These are phyloP conservation scores for Anethum foeniculum DNA, from an alignment of 140 eudicot genomes.

Conservation along the genomic window DNA sequence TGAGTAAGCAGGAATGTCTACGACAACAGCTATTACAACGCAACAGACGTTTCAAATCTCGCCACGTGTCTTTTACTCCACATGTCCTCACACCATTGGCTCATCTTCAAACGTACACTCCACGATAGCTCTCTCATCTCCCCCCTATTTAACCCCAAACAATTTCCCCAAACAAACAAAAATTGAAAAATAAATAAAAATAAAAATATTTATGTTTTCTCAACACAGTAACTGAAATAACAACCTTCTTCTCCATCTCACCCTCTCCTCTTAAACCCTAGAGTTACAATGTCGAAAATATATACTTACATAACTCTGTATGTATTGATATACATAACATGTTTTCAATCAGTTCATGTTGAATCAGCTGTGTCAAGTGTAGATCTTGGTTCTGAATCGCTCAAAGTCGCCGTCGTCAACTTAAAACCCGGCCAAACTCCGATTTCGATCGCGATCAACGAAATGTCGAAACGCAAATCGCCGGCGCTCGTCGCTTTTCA, in stretches of 20 bases:
- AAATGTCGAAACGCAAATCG: constrained; percentile 94
- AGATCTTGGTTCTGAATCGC: constrained; percentile 95
- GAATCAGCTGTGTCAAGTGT: constrained; percentile 87
- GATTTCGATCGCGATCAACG: constrained; percentile 89
- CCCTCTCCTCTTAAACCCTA: constrained; percentile 24
- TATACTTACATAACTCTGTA: constrained; percentile 24
- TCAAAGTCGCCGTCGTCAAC: constrained; percentile 90
- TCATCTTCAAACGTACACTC: not conserved
- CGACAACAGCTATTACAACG: constrained; percentile 30
- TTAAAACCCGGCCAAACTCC: constrained; percentile 87
- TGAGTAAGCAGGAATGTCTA: not conserved
- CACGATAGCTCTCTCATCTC: constrained; percentile 24
- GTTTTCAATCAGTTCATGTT: constrained; percentile 26
- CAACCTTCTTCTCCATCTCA: not conserved
- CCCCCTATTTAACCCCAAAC: constrained; percentile 11
- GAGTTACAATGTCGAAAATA: constrained; percentile 10
- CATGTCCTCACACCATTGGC: constrained; percentile 35
- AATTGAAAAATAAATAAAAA: not conserved
- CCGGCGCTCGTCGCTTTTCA: constrained; percentile 76
- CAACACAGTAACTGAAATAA: not conserved
- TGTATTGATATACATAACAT: constrained; percentile 15
- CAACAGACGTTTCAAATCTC: constrained; percentile 27
- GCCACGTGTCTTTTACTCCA: constrained; percentile 33
- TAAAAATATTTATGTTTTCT: not conserved
- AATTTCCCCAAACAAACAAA: not conserved